phyloP scores from a whole-genome alignment of 2,329 filamentous ascomycete species.

The Diaporthe amygdali region DNA sequence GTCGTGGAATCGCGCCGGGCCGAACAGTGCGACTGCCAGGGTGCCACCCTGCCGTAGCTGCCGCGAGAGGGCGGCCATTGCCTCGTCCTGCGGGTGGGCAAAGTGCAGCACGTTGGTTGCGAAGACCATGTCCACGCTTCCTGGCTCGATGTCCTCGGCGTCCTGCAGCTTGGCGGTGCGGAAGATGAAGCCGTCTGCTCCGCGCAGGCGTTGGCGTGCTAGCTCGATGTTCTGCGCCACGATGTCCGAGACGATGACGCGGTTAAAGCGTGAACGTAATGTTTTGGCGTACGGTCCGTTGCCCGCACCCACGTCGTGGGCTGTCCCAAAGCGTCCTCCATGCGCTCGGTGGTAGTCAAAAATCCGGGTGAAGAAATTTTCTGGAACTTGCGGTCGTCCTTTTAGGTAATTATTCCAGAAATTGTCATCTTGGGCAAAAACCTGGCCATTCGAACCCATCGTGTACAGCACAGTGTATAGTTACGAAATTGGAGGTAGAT shows the following conservation, averaged over 20 bases:
- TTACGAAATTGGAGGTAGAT: not conserved
- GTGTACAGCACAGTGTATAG: no score
- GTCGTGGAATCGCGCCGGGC: constrained; percentile 16
- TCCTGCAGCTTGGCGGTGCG: constrained; percentile 28
- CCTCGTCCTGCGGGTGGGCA: constrained; percentile 20
- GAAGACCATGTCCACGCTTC: constrained; percentile 26
- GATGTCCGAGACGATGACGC: constrained; percentile 33
- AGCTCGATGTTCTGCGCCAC: constrained; percentile 27
- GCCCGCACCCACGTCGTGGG: constrained; percentile 33
- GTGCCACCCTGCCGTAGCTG: constrained; percentile 28
- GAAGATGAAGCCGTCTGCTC: constrained; percentile 22
- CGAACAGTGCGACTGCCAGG: constrained; percentile 26
- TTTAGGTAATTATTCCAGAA: constrained; percentile 34
- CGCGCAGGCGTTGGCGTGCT: constrained; percentile 23
- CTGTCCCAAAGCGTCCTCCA: constrained; percentile 21
- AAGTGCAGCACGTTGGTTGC: constrained; percentile 28
- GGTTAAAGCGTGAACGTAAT: constrained; percentile 27
- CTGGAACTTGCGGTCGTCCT: constrained; percentile 28
- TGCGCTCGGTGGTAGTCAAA: constrained; percentile 32
- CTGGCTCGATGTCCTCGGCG: constrained; percentile 23
- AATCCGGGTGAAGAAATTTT: constrained; percentile 30
- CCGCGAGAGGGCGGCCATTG: constrained; percentile 26
- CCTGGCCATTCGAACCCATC: not conserved
- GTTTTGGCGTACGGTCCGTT: constrained; percentile 27
- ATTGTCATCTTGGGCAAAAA: constrained; percentile 23